A percentile compares a stretch with the other conserved stretches of the same genome.
Conservation (phyloP, 306 rosid genomes). For the Castanospermum australe region DNA sequence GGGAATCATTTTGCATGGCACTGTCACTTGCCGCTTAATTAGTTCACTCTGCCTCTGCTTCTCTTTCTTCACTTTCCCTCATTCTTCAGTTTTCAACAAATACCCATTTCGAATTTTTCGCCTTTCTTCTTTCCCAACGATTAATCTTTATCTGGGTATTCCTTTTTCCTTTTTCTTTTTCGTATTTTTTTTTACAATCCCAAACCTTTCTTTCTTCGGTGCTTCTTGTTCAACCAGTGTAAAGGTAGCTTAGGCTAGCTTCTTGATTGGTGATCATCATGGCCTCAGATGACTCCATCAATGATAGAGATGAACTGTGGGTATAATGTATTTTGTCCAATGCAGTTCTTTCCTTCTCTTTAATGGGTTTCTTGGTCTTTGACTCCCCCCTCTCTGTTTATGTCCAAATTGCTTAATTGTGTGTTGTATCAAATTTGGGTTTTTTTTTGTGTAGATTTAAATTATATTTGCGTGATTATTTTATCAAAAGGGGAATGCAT, state of each 20-base stretch:
- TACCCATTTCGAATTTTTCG: neutral
- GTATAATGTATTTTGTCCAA: neutral
- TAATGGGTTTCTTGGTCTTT: neutral
- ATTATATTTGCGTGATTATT: constrained; percentile 34
- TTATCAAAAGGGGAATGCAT: constrained; percentile 37
- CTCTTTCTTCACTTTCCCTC: neutral
- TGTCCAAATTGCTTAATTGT: neutral
- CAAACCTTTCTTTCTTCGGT: neutral
- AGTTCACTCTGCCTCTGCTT: neutral
- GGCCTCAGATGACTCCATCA: too few species aligned
- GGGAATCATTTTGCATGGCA: constrained; percentile 47
- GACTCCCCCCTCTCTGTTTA: neutral
- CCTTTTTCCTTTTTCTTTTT: neutral
- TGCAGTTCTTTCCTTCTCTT: neutral
- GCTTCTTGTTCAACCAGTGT: neutral
- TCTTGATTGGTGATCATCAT: neutral
- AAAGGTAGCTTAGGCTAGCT: neutral
- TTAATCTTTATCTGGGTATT: neutral
- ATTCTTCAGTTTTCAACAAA: neutral
- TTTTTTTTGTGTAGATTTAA: constrained; percentile 30
- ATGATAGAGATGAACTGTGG: too few species aligned
- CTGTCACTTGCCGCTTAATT: constrained; percentile 35
- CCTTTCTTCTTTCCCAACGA: neutral
- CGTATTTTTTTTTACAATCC: too few species aligned
- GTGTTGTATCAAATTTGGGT: neutral